Conservation (phyloP, 2,329 filamentous ascomycete genomes). For the Mycosphaerella arachidis region DNA sequence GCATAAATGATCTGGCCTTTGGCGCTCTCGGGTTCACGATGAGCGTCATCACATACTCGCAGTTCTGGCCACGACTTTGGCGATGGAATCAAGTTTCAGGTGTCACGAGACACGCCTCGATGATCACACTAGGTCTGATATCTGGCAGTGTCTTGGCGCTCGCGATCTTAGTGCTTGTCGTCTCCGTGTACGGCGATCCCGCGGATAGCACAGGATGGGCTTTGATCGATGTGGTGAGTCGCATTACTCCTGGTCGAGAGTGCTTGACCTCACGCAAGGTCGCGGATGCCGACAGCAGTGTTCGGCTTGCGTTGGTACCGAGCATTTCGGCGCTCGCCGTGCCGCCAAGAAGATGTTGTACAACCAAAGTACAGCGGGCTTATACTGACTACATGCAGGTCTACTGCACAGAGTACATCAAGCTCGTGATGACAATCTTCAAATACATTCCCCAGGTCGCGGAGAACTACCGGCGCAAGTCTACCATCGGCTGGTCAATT, state of each 20-base stretch:
- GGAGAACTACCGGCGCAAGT: slow-evolving; percentile 77
- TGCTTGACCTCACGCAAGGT: background rate
- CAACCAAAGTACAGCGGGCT: background rate
- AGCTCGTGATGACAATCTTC: slow-evolving; percentile 79
- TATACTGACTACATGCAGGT: slow-evolving; percentile 38
- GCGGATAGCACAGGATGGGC: slow-evolving; percentile 52
- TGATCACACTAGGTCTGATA: slow-evolving; percentile 64
- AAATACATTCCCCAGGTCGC: slow-evolving; percentile 89
- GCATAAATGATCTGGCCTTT: slow-evolving; percentile 86
- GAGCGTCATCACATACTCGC: slow-evolving; percentile 68
- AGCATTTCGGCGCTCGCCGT: background rate
- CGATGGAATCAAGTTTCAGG: slow-evolving; percentile 58
- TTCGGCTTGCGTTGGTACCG: background rate
- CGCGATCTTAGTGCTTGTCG: slow-evolving; percentile 45
- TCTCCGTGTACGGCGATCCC: slow-evolving; percentile 42
- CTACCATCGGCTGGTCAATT: slow-evolving; percentile 85
- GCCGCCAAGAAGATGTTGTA: background rate
- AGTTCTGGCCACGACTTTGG: slow-evolving; percentile 71
- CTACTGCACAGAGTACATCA: slow-evolving; percentile 76
- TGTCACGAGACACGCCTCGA: slow-evolving; percentile 50
- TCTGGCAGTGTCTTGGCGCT: slow-evolving; percentile 61
- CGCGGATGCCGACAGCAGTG: background rate
- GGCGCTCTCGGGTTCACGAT: slow-evolving; percentile 74
- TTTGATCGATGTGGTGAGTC: slow-evolving; percentile 59
- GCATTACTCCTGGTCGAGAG: background rate